Evolutionary conservation across 2,329 filamentous ascomycete genomes (phyloP), one percentile per base, ranked within the genome.

Genomic region (Clonostachys rhizophaga): DNA sequence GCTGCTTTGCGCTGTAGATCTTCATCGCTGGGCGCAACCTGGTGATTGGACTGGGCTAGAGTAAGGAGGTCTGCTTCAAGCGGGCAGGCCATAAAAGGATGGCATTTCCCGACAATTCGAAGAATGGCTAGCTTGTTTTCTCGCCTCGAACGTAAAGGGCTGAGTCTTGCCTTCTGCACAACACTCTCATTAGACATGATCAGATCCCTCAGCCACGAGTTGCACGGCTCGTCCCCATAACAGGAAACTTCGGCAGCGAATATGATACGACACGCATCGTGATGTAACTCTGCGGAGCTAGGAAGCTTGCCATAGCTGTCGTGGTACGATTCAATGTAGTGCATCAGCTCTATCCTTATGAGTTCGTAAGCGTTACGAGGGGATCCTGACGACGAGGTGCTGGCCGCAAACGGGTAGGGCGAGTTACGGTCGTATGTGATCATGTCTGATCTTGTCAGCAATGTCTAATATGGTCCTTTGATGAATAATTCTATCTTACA

Each of bases 281-380:
- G 47, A 4, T 59, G 55, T 0, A 63, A 46, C 4, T 47, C 51
- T 0, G 56, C 47, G 0, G 55, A 45, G 3, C 47, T 50, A 0
- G 60, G 60, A 2, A 56, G 16, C 1, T 14, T 45, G 4, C 54
- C 52, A 3, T 54, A 45, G 0, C 24, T 40, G 7, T 63, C 58
- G 3, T 56, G 49, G 35, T 57, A 56, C 5, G 53, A 54, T 5
- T 58, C 54, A 41, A 58, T 51, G 30, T 54, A 62, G 10, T 60
- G 58, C 8, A 63, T 54, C 0, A 70, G 44, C 16, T 65, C 64
- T 2, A 67, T 46, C 37, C 69, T 69, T 1, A 70, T 52, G 0
- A 65, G 46, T 42, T 69, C 67, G 41, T 68, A 69, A 0, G 64
- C 57, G 5, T 52, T 58, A 40, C 34, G 47, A 34, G 44, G 56